Evolutionary conservation across 192 early-diverging fungal species (phyloP).

Genomic region (Entomortierella chlamydospora): DNA sequence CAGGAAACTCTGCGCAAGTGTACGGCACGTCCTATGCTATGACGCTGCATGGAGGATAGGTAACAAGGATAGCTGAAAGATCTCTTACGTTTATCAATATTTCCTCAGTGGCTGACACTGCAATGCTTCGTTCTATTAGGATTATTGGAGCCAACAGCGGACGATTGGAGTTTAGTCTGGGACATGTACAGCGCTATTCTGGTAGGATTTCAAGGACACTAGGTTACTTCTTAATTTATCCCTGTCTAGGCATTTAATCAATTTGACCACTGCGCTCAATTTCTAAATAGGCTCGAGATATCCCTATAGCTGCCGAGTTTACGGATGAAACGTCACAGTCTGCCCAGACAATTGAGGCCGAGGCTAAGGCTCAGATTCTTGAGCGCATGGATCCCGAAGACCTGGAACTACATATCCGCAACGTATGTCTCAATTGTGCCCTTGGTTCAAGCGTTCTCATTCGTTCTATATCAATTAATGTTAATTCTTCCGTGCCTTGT

Average conservation of each 20-base stretch:
- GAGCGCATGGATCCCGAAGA: slow-evolving; percentile 24
- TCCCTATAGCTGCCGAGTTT: background rate
- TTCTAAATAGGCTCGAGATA: background rate
- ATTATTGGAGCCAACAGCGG: slow-evolving; percentile 8
- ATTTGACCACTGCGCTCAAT: no score
- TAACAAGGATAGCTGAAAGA: no score
- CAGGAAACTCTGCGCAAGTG: slow-evolving; percentile 11
- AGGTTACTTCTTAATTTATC: no score
- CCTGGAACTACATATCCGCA: slow-evolving; percentile 10
- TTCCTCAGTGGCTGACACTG: no score
- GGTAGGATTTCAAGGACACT: slow-evolving; percentile 14
- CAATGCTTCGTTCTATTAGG: slow-evolving; percentile 17
- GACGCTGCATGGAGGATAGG: slow-evolving; percentile 47
- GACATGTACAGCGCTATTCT: slow-evolving; percentile 38
- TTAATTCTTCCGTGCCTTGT: background rate
- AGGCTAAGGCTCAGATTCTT: background rate
- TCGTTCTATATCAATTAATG: no score
- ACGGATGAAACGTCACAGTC: background rate
- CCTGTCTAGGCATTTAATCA: background rate
- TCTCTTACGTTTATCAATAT: no score
- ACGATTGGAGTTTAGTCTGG: slow-evolving; percentile 35
- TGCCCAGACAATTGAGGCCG: background rate
- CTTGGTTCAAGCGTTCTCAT: no score
- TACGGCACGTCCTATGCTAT: slow-evolving; percentile 38
- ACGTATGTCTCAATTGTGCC: no score